A percentile compares a stretch with the other conserved stretches of the same genome.
Evolutionary conservation across 1,139 yeast genomes (phyloP).

Genomic region (Saccharomyces hybrid): DNA sequence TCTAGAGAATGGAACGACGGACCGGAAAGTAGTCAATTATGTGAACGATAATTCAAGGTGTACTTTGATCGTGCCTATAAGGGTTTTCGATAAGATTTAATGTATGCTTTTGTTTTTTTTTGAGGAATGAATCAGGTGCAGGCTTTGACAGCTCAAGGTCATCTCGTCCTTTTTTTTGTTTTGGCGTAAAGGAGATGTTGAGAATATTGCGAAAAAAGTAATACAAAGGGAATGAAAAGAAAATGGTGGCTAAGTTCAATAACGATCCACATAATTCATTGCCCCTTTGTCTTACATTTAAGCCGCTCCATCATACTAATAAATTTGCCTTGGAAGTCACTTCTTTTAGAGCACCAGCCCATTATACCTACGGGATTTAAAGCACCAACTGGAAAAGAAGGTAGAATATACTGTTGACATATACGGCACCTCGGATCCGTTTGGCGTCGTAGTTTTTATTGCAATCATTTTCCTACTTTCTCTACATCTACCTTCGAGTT

Average conservation of each 20-base stretch:
- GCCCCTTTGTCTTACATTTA: neutral
- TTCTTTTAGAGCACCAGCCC: neutral
- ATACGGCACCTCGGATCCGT: neutral
- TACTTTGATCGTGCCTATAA: too few relatives aligned
- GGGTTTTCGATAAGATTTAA: too few relatives aligned
- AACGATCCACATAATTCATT: neutral
- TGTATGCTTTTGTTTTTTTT: too few relatives aligned
- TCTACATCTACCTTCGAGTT: neutral
- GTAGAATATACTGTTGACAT: too few relatives aligned
- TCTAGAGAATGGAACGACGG: neutral
- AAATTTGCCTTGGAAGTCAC: neutral
- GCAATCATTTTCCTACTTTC: neutral
- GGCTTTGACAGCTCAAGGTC: neutral
- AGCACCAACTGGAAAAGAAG: neutral
- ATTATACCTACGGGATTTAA: neutral
- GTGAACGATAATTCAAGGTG: neutral
- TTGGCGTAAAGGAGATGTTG: neutral
- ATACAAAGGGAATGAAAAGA: neutral
- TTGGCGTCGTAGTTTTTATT: neutral
- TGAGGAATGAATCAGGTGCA: neutral
- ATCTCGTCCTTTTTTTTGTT: neutral
- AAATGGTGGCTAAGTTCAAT: neutral
- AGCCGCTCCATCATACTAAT: neutral
- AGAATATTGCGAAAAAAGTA: neutral
- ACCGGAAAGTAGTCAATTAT: neutral